Percentiles rank a stretch among this genome's conserved stretches.
These are phyloP conservation scores for Nothomitra cinnamomea DNA, from an alignment of 2,329 filamentous ascomycete genomes.

Conservation along the genomic window DNA sequence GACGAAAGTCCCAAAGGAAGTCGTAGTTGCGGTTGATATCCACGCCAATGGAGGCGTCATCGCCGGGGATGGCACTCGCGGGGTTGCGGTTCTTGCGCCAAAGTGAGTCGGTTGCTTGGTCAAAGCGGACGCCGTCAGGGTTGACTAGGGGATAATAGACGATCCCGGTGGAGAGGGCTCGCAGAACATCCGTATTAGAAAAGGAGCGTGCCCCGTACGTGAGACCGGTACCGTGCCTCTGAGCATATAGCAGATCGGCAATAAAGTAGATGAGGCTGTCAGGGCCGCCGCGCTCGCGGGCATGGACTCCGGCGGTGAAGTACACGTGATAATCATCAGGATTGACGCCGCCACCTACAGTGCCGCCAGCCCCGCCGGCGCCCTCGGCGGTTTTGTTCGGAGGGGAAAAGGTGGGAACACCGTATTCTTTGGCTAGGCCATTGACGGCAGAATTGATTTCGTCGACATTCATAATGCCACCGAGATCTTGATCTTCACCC, in stretches of 20 bases:
- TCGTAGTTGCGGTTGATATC: constrained; percentile 42
- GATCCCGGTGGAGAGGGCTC: constrained; percentile 34
- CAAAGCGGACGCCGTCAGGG: constrained; percentile 35
- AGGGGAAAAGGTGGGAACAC: constrained; percentile 25
- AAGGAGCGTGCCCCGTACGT: constrained; percentile 35
- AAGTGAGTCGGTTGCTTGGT: constrained; percentile 32
- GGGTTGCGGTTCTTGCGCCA: constrained; percentile 41
- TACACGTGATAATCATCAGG: constrained; percentile 31
- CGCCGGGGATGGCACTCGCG: constrained; percentile 17
- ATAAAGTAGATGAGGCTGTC: constrained; percentile 42
- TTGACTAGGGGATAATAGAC: constrained; percentile 36
- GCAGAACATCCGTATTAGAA: constrained; percentile 33
- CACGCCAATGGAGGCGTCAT: constrained; percentile 24
- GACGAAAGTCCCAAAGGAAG: constrained; percentile 36
- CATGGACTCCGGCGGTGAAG: constrained; percentile 37
- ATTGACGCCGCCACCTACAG: constrained; percentile 28
- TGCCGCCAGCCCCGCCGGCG: constrained; percentile 23
- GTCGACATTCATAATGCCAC: constrained; percentile 27
- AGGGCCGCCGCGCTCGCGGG: constrained; percentile 39
- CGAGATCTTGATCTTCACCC: constrained; percentile 16
- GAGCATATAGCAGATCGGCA: constrained; percentile 37
- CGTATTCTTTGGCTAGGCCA: constrained; percentile 25
- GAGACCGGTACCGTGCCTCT: constrained; percentile 31
- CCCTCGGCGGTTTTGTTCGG: constrained; percentile 29
- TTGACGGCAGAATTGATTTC: constrained; percentile 30